Percentiles rank a stretch among this genome's conserved stretches.
Evolutionary conservation across 345 rosid genomes (phyloP).

Genomic region (Syzygium aromaticum): DNA sequence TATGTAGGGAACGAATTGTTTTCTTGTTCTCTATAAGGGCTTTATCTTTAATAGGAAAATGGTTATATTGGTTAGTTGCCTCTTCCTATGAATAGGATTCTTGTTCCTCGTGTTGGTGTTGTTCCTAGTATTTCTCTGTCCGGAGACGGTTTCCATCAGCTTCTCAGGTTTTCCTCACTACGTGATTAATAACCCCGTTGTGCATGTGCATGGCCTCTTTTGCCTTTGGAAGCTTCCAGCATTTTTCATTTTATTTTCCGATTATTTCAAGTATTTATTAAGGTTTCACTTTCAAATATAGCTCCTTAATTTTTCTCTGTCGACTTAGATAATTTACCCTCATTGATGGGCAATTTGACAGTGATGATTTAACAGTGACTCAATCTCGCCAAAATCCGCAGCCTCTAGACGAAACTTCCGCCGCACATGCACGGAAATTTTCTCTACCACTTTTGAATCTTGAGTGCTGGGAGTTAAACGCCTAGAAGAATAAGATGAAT

Average conservation of each 20-base stretch:
- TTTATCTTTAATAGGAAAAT: background rate
- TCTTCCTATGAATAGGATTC: background rate
- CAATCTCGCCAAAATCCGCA: background rate
- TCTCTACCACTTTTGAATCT: background rate
- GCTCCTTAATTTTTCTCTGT: background rate
- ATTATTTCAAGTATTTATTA: background rate
- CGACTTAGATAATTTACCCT: background rate
- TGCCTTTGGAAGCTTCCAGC: background rate
- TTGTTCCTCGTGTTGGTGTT: background rate
- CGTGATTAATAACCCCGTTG: background rate
- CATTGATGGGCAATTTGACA: background rate
- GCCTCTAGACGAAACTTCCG: background rate
- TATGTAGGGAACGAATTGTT: background rate
- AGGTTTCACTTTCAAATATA: background rate
- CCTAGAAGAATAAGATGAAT: background rate
- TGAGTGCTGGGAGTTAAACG: background rate
- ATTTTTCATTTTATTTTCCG: background rate
- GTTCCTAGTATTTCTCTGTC: slow-evolving; percentile 5
- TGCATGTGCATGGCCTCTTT: background rate
- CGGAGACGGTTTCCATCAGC: background rate
- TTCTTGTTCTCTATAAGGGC: background rate
- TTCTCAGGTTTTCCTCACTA: background rate
- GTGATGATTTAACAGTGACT: background rate
- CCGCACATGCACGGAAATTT: no score
- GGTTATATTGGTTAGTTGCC: background rate